These are phyloP conservation scores for Beauveria sp. DNA, from an alignment of 2,329 filamentous ascomycete species.

Conservation along the genomic window DNA sequence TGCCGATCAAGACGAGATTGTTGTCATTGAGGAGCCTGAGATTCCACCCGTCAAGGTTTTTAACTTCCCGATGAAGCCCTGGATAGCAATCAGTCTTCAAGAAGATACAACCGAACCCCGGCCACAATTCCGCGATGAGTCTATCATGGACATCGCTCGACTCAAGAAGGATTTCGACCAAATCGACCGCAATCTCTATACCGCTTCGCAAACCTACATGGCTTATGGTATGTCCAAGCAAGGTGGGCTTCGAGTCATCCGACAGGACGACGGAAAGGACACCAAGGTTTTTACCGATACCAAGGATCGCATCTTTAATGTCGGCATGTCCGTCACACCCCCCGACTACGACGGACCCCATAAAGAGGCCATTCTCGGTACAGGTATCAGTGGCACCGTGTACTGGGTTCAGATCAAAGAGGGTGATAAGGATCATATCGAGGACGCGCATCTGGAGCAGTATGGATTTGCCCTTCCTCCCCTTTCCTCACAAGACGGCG, in stretches of 20 bases:
- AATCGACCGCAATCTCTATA: conserved; percentile 85
- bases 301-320: conserved; percentile 90
- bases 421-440: conserved; percentile 69
- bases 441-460: conserved; percentile 70
- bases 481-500: conserved; percentile 76
- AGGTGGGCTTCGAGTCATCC: conserved; percentile 84
- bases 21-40: conserved; percentile 58
- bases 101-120: conserved; percentile 46
- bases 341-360: conserved; percentile 48
- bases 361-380: conserved; percentile 80
- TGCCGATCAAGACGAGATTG: conserved; percentile 63
- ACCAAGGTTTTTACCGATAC: conserved; percentile 87
- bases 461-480: conserved; percentile 87
- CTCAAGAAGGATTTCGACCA: conserved; percentile 98
- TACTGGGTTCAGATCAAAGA: conserved; percentile 85
- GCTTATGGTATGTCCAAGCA: conserved; percentile 91
- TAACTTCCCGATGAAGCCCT: conserved; percentile 95
- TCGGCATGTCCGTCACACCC: conserved; percentile 68
- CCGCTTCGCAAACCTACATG: conserved; percentile 85
- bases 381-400: conserved; percentile 90
- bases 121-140: conserved; percentile 64
- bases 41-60: conserved; percentile 67
- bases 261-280: conserved; percentile 87
- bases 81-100: conserved; percentile 78
- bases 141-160: conserved; percentile 85